Conservation (phyloP, 257 asterid genomes). For the Perilla frutescens region DNA sequence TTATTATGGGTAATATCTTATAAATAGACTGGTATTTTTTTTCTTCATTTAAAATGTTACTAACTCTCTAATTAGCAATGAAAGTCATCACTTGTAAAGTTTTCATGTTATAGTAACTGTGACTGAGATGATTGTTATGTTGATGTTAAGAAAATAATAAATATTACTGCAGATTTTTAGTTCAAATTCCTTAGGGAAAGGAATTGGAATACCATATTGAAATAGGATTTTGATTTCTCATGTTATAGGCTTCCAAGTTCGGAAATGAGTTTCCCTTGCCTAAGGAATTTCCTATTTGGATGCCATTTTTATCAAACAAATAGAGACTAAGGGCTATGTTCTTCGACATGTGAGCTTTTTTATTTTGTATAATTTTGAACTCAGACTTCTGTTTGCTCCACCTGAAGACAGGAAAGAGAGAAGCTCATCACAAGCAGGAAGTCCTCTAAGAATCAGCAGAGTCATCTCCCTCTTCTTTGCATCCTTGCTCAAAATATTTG, state of each 20-base stretch:
- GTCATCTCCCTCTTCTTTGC: slow-evolving; percentile 76
- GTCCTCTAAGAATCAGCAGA: slow-evolving; percentile 67
- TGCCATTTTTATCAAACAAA: slow-evolving; percentile 7
- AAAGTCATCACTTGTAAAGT: not conserved
- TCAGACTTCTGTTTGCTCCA: slow-evolving; percentile 52
- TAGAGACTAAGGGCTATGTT: slow-evolving; percentile 18
- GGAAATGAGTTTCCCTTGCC: not conserved
- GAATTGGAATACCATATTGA: not conserved
- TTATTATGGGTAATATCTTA: not conserved
- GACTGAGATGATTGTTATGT: not conserved
- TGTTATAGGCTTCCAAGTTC: not conserved
- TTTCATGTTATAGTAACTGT: slow-evolving; percentile 3
- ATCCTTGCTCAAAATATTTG: slow-evolving; percentile 74
- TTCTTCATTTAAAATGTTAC: not conserved
- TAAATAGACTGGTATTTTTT: not conserved
- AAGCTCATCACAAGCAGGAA: slow-evolving; percentile 67
- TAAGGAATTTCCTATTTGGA: not conserved
- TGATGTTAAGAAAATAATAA: not conserved
- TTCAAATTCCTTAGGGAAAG: not conserved
- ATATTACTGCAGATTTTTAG: slow-evolving; percentile 8
- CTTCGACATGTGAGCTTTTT: not conserved
- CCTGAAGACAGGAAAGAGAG: slow-evolving; percentile 90
- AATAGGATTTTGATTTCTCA: slow-evolving; percentile 3
- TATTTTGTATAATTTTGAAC: slow-evolving; percentile 37
- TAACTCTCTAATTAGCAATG: not conserved